Evolutionary conservation across 768 basidiomycete genomes (phyloP).

Genomic region (Auricularia sp.): DNA sequence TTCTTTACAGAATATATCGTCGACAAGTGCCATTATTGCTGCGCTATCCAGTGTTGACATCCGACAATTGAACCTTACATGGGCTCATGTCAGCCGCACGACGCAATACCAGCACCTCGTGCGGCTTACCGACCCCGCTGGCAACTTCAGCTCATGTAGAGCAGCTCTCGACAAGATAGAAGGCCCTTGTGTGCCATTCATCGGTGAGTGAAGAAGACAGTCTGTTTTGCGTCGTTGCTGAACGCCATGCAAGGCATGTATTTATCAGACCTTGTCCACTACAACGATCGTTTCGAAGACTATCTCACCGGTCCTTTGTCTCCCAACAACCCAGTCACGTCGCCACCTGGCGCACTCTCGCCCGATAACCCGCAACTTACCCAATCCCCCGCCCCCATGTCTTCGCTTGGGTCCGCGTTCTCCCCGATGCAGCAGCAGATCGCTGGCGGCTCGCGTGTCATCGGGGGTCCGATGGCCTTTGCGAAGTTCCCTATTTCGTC

Average conservation of each 20-base stretch:
- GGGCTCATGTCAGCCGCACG: constrained; percentile 51
- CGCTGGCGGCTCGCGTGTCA: background rate
- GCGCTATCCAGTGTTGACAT: constrained; percentile 54
- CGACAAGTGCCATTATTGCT: constrained; percentile 56
- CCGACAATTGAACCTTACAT: constrained; percentile 48
- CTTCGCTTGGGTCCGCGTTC: background rate
- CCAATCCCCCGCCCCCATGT: background rate
- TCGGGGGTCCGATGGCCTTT: background rate
- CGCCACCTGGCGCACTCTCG: background rate
- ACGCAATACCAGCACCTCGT: constrained; percentile 41
- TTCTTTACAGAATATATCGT: constrained; percentile 52
- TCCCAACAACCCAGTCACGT: background rate
- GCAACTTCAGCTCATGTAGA: constrained; percentile 50
- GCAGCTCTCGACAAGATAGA: constrained; percentile 26
- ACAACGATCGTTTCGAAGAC: constrained; percentile 41
- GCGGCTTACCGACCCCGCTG: constrained; percentile 48
- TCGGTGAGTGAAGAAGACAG: constrained; percentile 18
- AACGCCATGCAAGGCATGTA: constrained; percentile 29
- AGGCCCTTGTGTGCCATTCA: constrained; percentile 59
- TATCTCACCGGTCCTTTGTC: constrained; percentile 11
- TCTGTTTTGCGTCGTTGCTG: background rate
- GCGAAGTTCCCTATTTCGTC: background rate
- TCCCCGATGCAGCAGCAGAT: background rate
- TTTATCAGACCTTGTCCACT: constrained; percentile 49
- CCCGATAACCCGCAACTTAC: background rate